Evolutionary conservation across 2,329 filamentous ascomycete genomes (phyloP), one percentile per base, ranked within the genome.

Genomic region (Fusarium illudens): DNA sequence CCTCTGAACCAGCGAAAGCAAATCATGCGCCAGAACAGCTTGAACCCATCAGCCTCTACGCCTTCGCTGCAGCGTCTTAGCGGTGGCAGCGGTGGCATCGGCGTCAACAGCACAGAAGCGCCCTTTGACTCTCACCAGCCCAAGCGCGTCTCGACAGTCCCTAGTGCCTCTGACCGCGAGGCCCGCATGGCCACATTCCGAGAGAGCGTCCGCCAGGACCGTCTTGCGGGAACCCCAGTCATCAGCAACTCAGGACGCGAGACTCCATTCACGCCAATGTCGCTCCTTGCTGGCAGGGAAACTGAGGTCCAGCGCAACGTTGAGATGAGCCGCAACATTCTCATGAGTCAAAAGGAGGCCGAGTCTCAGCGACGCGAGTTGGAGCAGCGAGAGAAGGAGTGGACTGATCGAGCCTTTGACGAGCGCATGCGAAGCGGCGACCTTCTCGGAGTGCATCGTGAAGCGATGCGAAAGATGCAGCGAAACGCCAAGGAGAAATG

Each of bases 391-490:
- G 87, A 86, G 50, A 86, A 85, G 67, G 84, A 88, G 66, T 82
- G 86, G 56, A 82, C 84, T 6, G 88, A 92, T 13, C 86, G 86
- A 51, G 84, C 84, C 34, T 89, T 93, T 72, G 91, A 93, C 68
- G 88, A 90, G 76, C 85, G 88, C 68, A 96, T 96, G 91, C 85
- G 92, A 56, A 89, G 87, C 15, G 90, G 90, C 0, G 88, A 91
- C 67, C 86, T 97, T 82, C 83, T 92, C 53, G 90, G 92, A 46
- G 85, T 90, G 20, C 94, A 97, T 77, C 86, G 91, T 19, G 90
- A 94, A 67, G 92, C 91, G 1, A 86, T 97, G 86, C 85, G 91
- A 66, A 89, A 85, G 76, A 91, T 97, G 89, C 94, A 97, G 73
- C 79, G 78, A 33, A 70, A 75, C 22, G 81, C 81, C 2, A 81